Base-by-base conservation (phyloP, 2,329 filamentous ascomycete species). In the Zarea fungicola region DNA sequence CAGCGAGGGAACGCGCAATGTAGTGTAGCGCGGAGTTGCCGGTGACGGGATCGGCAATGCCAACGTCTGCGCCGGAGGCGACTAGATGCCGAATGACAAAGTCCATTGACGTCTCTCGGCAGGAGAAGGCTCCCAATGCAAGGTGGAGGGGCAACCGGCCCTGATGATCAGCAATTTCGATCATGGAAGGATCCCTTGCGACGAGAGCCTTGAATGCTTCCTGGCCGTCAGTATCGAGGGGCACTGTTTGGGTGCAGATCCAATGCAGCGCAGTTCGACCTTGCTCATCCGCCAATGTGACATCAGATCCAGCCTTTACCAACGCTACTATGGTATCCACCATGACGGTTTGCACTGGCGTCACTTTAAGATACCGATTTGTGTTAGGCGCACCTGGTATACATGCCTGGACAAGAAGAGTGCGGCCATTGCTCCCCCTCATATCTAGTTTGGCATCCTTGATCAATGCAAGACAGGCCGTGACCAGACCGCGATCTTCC, bases 61-160 rank as follows among this genome's bases (percentile, higher is more conserved):
- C 42, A 4, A 42, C 19, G 29, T 59, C 52, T 3, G 54, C 56
- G 11, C 56, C 55, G 10, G 48, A 23, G 2, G 42, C 28, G 5
- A 58, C 35, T 5, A 60, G 42, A 19, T 49, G 25, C 3, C 48
- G 29, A 19, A 56, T 37, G 13, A 21, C 32, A 34, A 34, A 34
- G 18, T 44, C 42, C 10, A 34, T 29, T 19, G 42, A 44, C 3
- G 5, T 5, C 3, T 34, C 8, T 10, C 23, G 8, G 14, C 18
- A 5, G 3, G 42, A 44, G 19, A 29, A 44, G 6, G 42, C 26
- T 8, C n/a, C 28, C 11, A 44, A 14, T 7, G 42, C 42, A 13
- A 44, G 42, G 16, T 31, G 26, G 23, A 32, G 25, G 3, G 42
- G 42, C 5, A 29, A n/a, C 3, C 18, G n/a, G 5, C 26, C 42